These are phyloP conservation scores for Gloeopeniophorella convolvens DNA, from an alignment of 768 basidiomycete species.

Conservation along the genomic window DNA sequence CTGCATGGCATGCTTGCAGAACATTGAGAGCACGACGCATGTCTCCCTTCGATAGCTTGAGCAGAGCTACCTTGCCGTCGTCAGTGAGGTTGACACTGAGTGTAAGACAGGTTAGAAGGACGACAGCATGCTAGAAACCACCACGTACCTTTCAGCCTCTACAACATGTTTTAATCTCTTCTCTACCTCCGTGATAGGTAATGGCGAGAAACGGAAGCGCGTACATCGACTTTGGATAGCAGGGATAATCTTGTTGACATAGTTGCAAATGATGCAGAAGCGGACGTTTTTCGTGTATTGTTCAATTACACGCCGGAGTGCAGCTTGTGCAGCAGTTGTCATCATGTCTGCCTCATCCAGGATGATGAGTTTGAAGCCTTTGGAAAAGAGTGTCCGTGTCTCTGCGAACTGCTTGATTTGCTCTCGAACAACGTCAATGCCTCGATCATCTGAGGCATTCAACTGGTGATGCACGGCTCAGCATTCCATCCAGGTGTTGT, in stretches of 20 bases:
- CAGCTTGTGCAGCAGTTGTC: slow-evolving; percentile 96
- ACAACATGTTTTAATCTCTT: slow-evolving; percentile 74
- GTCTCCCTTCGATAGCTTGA: slow-evolving; percentile 94
- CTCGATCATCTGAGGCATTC: slow-evolving; percentile 97
- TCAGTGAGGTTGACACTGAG: slow-evolving; percentile 76
- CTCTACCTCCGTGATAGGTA: slow-evolving; percentile 82
- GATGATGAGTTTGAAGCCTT: slow-evolving; percentile 95
- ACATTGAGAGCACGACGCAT: slow-evolving; percentile 97
- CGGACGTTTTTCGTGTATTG: slow-evolving; percentile 98
- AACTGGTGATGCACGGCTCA: slow-evolving; percentile 42
- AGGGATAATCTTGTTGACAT: slow-evolving; percentile 98
- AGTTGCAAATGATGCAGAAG: slow-evolving; percentile 99
- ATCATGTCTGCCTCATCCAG: slow-evolving; percentile 99
- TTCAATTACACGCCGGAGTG: slow-evolving; percentile 94
- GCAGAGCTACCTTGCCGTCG: slow-evolving; percentile 81
- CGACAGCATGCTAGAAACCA: neutral
- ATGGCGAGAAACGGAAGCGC: slow-evolving; percentile 91
- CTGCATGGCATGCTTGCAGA: slow-evolving; percentile 96
- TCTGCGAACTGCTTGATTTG: slow-evolving; percentile 99
- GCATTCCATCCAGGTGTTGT: neutral
- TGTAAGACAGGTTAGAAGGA: slow-evolving; percentile 1
- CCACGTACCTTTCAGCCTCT: slow-evolving; percentile 70
- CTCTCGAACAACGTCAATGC: slow-evolving; percentile 97
- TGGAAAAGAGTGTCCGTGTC: slow-evolving; percentile 84
- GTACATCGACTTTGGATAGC: slow-evolving; percentile 99